Percentiles rank a stretch among this genome's conserved stretches.
Conservation (phyloP, 2,329 filamentous ascomycete species). For the Exophiala bonariae region DNA sequence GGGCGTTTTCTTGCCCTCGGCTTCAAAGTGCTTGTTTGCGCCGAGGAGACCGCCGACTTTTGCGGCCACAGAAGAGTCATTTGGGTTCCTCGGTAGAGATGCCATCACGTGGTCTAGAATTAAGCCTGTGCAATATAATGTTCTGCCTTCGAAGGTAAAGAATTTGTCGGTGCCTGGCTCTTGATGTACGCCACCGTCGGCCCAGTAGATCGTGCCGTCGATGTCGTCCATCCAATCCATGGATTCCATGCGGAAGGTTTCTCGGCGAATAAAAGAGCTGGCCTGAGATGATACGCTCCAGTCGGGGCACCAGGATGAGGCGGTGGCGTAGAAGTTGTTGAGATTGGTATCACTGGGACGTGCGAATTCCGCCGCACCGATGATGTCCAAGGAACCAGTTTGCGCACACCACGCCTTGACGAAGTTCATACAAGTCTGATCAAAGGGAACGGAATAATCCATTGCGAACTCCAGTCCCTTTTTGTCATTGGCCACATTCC, state of each 20-base stretch:
- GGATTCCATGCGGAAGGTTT: not conserved
- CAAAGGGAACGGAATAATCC: slow-evolving; percentile 4
- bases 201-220: slow-evolving; percentile 1
- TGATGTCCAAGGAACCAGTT: slow-evolving; percentile 6
- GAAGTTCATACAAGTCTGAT: slow-evolving; percentile 3
- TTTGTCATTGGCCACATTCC: slow-evolving; percentile 8
- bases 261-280: slow-evolving; percentile 6
- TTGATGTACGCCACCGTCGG: slow-evolving; percentile 5
- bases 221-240: slow-evolving; percentile 1
- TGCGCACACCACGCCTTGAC: slow-evolving; percentile 3
- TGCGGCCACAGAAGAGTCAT: not conserved
- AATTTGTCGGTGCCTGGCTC: not conserved
- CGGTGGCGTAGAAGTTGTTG: slow-evolving; percentile 1
- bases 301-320: slow-evolving; percentile 10
- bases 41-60: not conserved
- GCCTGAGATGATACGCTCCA: slow-evolving; percentile 2
- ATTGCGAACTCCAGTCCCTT: not conserved
- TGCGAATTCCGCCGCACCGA: slow-evolving; percentile 3
- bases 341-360: not conserved
- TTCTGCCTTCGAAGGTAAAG: slow-evolving; percentile 1
- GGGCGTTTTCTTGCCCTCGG: not conserved
- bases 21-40: not conserved
- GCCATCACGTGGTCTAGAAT: slow-evolving; percentile 4
- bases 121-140: slow-evolving; percentile 5
- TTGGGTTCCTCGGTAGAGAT: not conserved